A percentile compares a stretch with the other conserved stretches of the same genome.
phyloP scores from a whole-genome alignment of 2,329 filamentous ascomycete genomes.

The Aspergillus sp. region DNA sequence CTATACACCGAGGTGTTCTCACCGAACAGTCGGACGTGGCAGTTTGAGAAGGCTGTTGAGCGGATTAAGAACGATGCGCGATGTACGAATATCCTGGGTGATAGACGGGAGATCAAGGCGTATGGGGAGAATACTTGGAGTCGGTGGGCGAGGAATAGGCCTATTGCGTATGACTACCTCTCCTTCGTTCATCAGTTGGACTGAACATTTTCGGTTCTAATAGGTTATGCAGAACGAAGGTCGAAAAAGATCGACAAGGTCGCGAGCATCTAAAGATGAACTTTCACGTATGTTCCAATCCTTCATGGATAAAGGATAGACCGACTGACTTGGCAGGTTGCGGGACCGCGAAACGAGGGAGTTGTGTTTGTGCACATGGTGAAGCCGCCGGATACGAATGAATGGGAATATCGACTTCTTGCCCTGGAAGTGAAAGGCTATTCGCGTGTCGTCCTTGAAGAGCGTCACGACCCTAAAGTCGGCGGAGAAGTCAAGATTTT shows the following conservation, averaged over 20 bases:
- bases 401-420: constrained; percentile 77
- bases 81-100: constrained; percentile 73
- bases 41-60: constrained; percentile 85
- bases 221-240: constrained; percentile 55
- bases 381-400: constrained; percentile 61
- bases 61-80: constrained; percentile 71
- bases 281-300: constrained; percentile 65
- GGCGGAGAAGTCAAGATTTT: constrained; percentile 50
- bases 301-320: neutral
- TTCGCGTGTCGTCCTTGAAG: constrained; percentile 47
- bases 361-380: constrained; percentile 76
- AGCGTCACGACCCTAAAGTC: constrained; percentile 42
- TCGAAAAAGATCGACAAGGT: constrained; percentile 70
- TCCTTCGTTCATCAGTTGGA: neutral
- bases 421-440: constrained; percentile 73
- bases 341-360: constrained; percentile 73
- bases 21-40: constrained; percentile 77
- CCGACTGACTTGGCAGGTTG: constrained; percentile 54
- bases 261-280: constrained; percentile 80
- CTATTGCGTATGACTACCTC: constrained; percentile 47
- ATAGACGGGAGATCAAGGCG: constrained; percentile 71
- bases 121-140: constrained; percentile 79
- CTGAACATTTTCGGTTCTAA: constrained; percentile 19
- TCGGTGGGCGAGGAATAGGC: constrained; percentile 71
- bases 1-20: constrained; percentile 82